Conservation (phyloP, 2,329 filamentous ascomycete genomes). For the Colletotrichum tanaceti region DNA sequence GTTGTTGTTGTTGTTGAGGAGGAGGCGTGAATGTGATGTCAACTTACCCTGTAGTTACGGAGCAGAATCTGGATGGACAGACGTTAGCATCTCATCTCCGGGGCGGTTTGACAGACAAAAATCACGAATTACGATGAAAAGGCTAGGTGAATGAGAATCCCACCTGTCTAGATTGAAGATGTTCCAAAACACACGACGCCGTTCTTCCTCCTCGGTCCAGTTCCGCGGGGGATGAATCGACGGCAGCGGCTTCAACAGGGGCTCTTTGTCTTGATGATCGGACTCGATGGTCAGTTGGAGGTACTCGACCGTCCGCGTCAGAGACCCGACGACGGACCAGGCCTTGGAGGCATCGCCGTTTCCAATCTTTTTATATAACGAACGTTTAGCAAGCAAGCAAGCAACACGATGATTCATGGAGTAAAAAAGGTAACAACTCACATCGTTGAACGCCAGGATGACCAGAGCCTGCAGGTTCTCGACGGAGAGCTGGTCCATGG, state of each 20-base stretch:
- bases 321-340: slow-evolving; percentile 32
- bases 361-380: slow-evolving; percentile 41
- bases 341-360: slow-evolving; percentile 41
- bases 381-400: too few relatives aligned
- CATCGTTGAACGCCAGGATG: slow-evolving; percentile 54
- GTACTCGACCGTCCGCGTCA: slow-evolving; percentile 41
- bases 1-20: too few relatives aligned
- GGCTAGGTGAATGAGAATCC: too few relatives aligned
- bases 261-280: slow-evolving; percentile 36
- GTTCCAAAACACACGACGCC: slow-evolving; percentile 50
- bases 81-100: fast-evolving
- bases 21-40: too few relatives aligned
- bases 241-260: slow-evolving; percentile 45
- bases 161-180: slow-evolving; percentile 50
- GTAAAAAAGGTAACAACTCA: too few relatives aligned
- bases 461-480: slow-evolving; percentile 53
- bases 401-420: not conserved
- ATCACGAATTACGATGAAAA: too few relatives aligned
- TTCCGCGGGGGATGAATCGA: slow-evolving; percentile 46
- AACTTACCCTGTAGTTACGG: slow-evolving; percentile 44
- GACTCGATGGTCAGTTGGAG: slow-evolving; percentile 41
- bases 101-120: not conserved
- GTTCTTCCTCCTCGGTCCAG: slow-evolving; percentile 50
- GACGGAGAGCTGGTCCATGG: slow-evolving; percentile 50
- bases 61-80: slow-evolving; percentile 43